Percentiles rank a stretch among this genome's conserved stretches.
phyloP scores from a whole-genome alignment of 78 protist genomes.

The Thecamonas trahens region DNA sequence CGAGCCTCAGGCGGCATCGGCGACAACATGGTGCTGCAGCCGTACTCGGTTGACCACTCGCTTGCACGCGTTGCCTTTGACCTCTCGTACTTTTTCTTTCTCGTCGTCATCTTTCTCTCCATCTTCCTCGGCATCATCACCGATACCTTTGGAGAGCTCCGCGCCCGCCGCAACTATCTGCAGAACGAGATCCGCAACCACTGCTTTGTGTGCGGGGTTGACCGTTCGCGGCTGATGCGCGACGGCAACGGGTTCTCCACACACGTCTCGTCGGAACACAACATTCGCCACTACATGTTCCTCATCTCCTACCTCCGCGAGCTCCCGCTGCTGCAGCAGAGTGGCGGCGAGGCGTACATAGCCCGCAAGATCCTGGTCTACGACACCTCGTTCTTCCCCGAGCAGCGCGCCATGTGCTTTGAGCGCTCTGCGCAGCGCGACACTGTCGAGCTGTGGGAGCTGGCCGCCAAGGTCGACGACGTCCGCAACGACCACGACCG shows the following conservation, averaged over 20 bases:
- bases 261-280: slow-evolving; percentile 30
- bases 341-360: slow-evolving; percentile 18
- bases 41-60: background rate
- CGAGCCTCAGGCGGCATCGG: background rate
- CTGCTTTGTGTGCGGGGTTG: slow-evolving; percentile 32
- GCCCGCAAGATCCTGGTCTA: background rate
- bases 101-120: slow-evolving; percentile 28
- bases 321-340: background rate
- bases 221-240: background rate
- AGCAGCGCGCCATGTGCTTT: background rate
- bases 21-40: background rate
- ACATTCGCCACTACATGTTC: slow-evolving; percentile 40
- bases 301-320: slow-evolving; percentile 5
- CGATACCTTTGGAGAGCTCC: slow-evolving; percentile 47
- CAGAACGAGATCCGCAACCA: slow-evolving; percentile 15
- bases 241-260: slow-evolving; percentile 8
- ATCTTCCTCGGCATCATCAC: slow-evolving; percentile 41
- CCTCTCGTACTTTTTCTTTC: slow-evolving; percentile 1
- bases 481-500: too few species aligned
- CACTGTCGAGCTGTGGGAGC: too few species aligned
- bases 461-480: too few species aligned
- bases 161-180: slow-evolving; percentile 3
- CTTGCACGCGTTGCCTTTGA: background rate
- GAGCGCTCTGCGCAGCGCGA: too few species aligned
- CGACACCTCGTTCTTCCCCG: background rate